Percentiles rank a stretch among this genome's conserved stretches.
Conservation (phyloP, 306 rosid genomes). For the Vachellia collinsii region DNA sequence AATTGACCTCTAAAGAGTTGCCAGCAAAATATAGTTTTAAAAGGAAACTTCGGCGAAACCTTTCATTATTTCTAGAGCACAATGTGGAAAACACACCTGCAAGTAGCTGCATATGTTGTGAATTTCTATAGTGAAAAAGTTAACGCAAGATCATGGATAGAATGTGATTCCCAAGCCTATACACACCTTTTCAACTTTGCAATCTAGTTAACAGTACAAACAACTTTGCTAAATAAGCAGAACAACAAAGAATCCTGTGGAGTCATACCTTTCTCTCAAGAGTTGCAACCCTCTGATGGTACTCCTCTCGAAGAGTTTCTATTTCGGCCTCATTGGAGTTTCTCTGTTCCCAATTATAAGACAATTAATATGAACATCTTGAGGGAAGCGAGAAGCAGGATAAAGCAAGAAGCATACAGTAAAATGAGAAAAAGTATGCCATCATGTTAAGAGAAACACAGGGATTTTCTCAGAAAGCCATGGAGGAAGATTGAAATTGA, state of each 20-base stretch:
- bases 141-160: not conserved
- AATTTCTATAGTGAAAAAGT: not conserved
- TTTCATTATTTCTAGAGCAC: not conserved
- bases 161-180: not conserved
- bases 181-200: slow-evolving; percentile 16
- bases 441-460: not conserved
- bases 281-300: slow-evolving; percentile 75
- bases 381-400: slow-evolving; percentile 19
- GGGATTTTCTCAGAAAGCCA: not conserved
- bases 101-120: slow-evolving; percentile 2
- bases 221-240: not conserved
- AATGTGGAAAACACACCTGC: not conserved
- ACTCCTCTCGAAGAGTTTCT: slow-evolving; percentile 77
- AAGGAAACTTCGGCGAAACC: not conserved
- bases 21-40: not conserved
- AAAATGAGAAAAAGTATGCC: not conserved
- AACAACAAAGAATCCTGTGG: not conserved
- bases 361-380: slow-evolving; percentile 20
- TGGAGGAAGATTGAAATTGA: not conserved
- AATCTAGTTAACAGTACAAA: not conserved
- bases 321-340: slow-evolving; percentile 78
- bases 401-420: not conserved
- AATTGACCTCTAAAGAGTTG: not conserved
- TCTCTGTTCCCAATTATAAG: slow-evolving; percentile 53
- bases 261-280: slow-evolving; percentile 70